Percentiles rank a stretch among this genome's conserved stretches.
Conservation (phyloP, 2,329 filamentous ascomycete species). For the Alternaria novae-zelandiae region DNA sequence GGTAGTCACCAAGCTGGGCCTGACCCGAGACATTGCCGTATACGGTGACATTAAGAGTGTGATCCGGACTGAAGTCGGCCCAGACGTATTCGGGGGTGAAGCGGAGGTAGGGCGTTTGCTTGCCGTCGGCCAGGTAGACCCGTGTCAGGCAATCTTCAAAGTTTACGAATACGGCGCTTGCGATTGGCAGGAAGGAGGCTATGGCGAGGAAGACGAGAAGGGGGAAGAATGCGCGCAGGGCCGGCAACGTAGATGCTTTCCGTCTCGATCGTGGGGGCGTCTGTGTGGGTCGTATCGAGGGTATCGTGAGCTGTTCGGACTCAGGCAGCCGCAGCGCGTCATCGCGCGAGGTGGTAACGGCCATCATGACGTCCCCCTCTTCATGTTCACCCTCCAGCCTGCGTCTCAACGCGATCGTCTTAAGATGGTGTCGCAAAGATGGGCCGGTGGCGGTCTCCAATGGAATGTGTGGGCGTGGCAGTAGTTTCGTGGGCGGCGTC, state of each 20-base stretch:
- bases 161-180: conserved; percentile 65
- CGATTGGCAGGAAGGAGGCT: conserved; percentile 31
- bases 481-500: background rate
- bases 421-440: background rate
- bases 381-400: conserved; percentile 34
- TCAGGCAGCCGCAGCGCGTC: conserved; percentile 19
- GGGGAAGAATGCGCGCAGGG: conserved; percentile 17
- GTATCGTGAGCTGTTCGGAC: conserved; percentile 27
- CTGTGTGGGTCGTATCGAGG: conserved; percentile 36
- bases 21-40: conserved; percentile 92
- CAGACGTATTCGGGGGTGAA: conserved; percentile 78
- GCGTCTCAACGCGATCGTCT: background rate
- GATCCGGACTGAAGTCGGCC: conserved; percentile 70
- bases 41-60: conserved; percentile 77
- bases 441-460: background rate
- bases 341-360: conserved; percentile 29
- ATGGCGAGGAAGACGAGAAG: conserved; percentile 35
- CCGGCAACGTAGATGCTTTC: conserved; percentile 19
- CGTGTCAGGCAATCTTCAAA: conserved; percentile 83
- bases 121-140: conserved; percentile 62
- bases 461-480: background rate
- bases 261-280: conserved; percentile 41
- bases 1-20: conserved; percentile 63
- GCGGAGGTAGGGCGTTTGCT: conserved; percentile 70
- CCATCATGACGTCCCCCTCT: conserved; percentile 33